A percentile compares a stretch with the other conserved stretches of the same genome.
Evolutionary conservation across 2,329 filamentous ascomycete species (phyloP).

Genomic region (Alternaria arborescens): DNA sequence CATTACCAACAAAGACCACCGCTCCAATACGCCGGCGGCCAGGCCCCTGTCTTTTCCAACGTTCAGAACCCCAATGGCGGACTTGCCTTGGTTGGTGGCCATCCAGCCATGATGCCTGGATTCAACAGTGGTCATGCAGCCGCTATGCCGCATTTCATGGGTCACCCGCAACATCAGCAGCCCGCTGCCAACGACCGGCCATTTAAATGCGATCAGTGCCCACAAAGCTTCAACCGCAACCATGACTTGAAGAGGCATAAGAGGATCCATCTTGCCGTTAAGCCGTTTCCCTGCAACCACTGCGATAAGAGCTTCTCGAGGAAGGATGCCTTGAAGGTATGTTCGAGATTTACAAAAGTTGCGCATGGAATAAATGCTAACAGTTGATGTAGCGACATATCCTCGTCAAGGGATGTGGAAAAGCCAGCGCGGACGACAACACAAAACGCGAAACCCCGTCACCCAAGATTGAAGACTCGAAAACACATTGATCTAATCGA

Average conservation of each 20-base stretch:
- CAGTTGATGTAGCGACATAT: conserved; percentile 64
- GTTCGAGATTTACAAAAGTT: conserved; percentile 37
- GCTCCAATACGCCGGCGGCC: conserved; percentile 56
- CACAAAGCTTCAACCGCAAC: conserved; percentile 93
- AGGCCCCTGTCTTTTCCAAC: conserved; percentile 77
- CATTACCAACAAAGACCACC: conserved; percentile 57
- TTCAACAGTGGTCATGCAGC: conserved; percentile 70
- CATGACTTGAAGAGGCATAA: conserved; percentile 97
- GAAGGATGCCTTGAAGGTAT: conserved; percentile 95
- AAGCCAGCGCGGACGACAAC: conserved; percentile 50
- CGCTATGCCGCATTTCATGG: conserved; percentile 70
- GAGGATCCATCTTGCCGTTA: conserved; percentile 91
- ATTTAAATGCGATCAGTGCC: conserved; percentile 92
- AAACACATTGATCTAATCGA: conserved; percentile 33
- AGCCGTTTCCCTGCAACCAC: conserved; percentile 89
- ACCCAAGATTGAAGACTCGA: conserved; percentile 43
- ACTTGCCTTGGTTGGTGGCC: conserved; percentile 74
- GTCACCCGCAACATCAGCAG: conserved; percentile 61
- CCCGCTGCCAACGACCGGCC: conserved; percentile 77
- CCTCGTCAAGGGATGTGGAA: conserved; percentile 73
- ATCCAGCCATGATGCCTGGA: conserved; percentile 63
- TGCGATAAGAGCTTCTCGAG: conserved; percentile 98
- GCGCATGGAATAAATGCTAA: conserved; percentile 46
- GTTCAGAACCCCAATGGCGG: conserved; percentile 76
- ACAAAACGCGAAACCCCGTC: conserved; percentile 47